phyloP scores from a whole-genome alignment of 202 grass and related monocot genomes.

The Digitaria exilis region DNA sequence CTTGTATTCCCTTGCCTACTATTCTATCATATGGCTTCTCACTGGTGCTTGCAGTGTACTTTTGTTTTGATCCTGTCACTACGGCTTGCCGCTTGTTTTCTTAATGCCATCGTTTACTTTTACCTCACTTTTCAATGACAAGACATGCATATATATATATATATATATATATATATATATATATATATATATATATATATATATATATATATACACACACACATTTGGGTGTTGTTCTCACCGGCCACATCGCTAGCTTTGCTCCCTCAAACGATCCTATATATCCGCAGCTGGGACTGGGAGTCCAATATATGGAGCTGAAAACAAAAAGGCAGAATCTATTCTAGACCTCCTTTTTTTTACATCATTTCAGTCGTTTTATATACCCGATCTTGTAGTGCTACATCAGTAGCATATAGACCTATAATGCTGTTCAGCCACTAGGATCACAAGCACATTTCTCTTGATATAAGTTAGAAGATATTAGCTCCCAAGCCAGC shows the following conservation, averaged over 20 bases:
- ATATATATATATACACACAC: conserved; percentile 29
- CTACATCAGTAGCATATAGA: conserved; percentile 25
- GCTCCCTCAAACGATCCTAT: background rate
- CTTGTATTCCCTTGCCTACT: conserved; percentile 39
- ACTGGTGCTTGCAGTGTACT: conserved; percentile 28
- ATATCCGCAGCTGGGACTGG: background rate
- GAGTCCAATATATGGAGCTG: conserved; percentile 23
- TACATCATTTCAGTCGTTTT: conserved; percentile 31
- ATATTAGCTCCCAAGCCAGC: no score
- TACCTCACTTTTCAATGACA: conserved; percentile 33
- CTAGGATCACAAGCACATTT: conserved; percentile 23
- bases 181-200: background rate
- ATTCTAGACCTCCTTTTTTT: conserved; percentile 26
- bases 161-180: no score
- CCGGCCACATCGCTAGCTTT: background rate
- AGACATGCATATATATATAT: conserved; percentile 39
- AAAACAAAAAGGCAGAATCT: conserved; percentile 37
- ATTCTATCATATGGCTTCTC: conserved; percentile 16
- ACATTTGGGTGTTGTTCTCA: background rate
- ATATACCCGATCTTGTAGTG: conserved; percentile 1
- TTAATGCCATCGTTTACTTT: conserved; percentile 14
- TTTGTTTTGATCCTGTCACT: conserved; percentile 28
- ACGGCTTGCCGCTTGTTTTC: conserved; percentile 24
- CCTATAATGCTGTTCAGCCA: background rate
- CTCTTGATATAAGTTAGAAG: no score